Conservation (phyloP, 768 basidiomycete species). For the Hysterangium stoloniferum region DNA sequence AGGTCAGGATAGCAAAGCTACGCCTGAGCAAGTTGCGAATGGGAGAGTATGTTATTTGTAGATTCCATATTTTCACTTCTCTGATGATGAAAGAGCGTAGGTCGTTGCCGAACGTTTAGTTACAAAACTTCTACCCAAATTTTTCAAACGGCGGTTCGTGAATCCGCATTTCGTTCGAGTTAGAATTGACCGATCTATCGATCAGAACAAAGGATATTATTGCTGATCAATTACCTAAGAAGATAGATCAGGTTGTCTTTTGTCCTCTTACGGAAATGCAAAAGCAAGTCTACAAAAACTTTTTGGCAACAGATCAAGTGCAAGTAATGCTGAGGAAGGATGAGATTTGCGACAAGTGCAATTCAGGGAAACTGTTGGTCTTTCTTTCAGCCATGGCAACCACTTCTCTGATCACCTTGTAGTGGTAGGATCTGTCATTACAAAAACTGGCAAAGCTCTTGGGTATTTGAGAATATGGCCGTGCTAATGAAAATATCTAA, state of each 20-base stretch:
- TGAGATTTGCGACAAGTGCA: conserved; percentile 59
- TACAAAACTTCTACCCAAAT: conserved; percentile 65
- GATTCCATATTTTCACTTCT: neutral
- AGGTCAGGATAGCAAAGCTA: conserved; percentile 62
- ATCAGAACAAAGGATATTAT: conserved; percentile 76
- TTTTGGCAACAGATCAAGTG: conserved; percentile 57
- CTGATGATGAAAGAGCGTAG: conserved; percentile 23
- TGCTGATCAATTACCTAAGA: conserved; percentile 74
- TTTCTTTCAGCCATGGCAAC: neutral
- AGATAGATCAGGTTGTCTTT: conserved; percentile 88
- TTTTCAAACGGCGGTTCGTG: conserved; percentile 71
- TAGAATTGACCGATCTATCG: conserved; percentile 2
- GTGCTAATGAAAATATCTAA: conserved; percentile 85
- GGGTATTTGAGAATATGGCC: conserved; percentile 67
- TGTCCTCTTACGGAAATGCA: conserved; percentile 78
- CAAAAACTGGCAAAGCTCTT: neutral
- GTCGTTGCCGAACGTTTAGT: conserved; percentile 53
- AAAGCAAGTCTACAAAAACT: conserved; percentile 60
- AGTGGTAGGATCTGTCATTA: conserved; percentile 9
- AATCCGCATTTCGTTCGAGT: neutral
- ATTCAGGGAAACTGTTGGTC: conserved; percentile 47
- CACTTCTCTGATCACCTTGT: neutral
- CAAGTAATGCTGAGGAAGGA: conserved; percentile 68
- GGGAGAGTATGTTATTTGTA: conserved; percentile 37
- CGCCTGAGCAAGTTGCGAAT: conserved; percentile 50